A percentile compares a stretch with the other conserved stretches of the same genome.
Conservation (phyloP, 768 basidiomycete species). For the Amanita phalloides region DNA sequence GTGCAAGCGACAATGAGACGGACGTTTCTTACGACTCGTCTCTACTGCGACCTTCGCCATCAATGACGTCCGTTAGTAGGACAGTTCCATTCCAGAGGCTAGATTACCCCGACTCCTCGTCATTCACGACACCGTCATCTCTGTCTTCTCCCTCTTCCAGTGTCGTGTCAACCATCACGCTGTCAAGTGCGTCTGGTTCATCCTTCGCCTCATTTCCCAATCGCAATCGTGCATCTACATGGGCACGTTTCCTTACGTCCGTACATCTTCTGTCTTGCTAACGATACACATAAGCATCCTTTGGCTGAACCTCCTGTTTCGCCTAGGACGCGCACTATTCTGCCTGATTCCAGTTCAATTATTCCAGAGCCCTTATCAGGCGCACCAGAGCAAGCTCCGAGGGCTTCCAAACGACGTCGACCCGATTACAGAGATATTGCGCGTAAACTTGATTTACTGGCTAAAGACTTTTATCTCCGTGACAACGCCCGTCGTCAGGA, state of each 20-base stretch:
- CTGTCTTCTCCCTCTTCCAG: not conserved
- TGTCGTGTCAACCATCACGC: not conserved
- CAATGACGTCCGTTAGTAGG: not conserved
- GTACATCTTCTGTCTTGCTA: not conserved
- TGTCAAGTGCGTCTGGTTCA: not conserved
- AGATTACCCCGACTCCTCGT: not conserved
- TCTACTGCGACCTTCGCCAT: not conserved
- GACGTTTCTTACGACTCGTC: not conserved
- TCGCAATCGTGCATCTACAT: not conserved
- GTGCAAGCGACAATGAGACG: not conserved
- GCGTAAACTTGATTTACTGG: not conserved
- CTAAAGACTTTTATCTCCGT: not conserved
- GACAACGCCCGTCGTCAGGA: not conserved
- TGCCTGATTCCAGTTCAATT: not conserved
- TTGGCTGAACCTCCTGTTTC: not conserved
- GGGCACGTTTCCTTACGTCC: not conserved
- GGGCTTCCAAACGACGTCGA: not conserved
- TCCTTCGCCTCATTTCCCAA: not conserved
- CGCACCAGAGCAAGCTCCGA: not conserved
- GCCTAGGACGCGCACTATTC: not conserved
- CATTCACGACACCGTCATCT: not conserved
- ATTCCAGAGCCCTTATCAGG: not conserved
- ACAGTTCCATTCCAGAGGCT: not conserved
- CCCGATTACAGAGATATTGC: not conserved
- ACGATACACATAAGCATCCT: not conserved